Evolutionary conservation across 2,329 filamentous ascomycete genomes (phyloP).

Genomic region (Boeremia exigua): DNA sequence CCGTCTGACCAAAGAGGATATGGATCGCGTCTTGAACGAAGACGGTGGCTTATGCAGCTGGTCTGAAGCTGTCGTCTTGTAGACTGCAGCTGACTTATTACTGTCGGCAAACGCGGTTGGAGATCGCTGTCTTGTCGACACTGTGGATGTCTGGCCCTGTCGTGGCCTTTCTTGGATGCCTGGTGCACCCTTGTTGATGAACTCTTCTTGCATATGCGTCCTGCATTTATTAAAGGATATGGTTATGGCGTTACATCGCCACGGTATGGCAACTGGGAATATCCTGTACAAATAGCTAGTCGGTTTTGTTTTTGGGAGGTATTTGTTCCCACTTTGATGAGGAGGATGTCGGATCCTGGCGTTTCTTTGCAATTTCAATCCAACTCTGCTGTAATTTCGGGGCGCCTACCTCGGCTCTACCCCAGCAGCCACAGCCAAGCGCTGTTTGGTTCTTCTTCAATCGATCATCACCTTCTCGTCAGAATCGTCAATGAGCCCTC

Average conservation of each 20-base stretch:
- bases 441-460: neutral
- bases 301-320: conserved; percentile 11
- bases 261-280: conserved; percentile 33
- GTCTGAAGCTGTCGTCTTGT: conserved; percentile 37
- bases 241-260: conserved; percentile 25
- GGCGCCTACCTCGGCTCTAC: conserved; percentile 9
- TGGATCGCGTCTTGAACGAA: conserved; percentile 39
- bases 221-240: conserved; percentile 28
- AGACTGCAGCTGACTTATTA: neutral
- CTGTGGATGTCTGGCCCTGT: neutral
- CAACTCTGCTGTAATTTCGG: conserved; percentile 4
- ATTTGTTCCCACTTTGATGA: conserved; percentile 11
- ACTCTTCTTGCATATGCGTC: conserved; percentile 10
- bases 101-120: conserved; percentile 7
- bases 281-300: conserved; percentile 45
- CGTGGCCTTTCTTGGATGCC: conserved; percentile 19
- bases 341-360: conserved; percentile 16
- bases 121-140: neutral
- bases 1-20: conserved; percentile 42
- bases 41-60: conserved; percentile 37
- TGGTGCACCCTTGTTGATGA: conserved; percentile 24
- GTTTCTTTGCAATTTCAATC: conserved; percentile 9
- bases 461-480: neutral
- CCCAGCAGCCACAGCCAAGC: neutral
- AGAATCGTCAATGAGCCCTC: too few species aligned